Evolutionary conservation across 495 filamentous ascomycete species (phyloP), one percentile per base, ranked within the genome.

Genomic region (Pyronema omphalodes): DNA sequence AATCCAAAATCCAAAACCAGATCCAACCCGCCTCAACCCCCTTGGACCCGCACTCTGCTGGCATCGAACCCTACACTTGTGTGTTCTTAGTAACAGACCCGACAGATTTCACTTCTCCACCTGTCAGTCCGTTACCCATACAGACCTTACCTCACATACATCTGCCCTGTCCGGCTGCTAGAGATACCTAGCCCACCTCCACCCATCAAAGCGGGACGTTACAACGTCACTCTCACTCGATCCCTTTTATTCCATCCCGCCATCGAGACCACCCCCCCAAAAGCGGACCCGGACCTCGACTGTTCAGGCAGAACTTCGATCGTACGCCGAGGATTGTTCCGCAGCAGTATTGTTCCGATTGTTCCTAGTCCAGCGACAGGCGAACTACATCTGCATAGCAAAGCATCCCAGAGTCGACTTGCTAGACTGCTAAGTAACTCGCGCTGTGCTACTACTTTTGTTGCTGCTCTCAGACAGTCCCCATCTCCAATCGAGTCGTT

Each of bases 361-460:
- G 18, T 47, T 9, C 44, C 9, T 47, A 15, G 44, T 47, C 44
- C 44, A 47, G 44, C 44, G 44, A 47, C 44, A 47, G 44, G 18
- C 17, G n/a, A 14, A 47, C 12, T 19, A 47, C n/a, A 47, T 47
- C 9, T 9, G 18, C 18, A 47, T 14, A 47, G 44, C 23, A 29
- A 29, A 29, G 23, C 18, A 47, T 47, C 14, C 44, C 44, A 9
- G 18, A 19, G 7, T 19, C 17, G 5, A 23, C 44, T 19, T 41
- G 39, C 39, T 29, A 29, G 23, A 29, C 23, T 29, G 23, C 5
- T 29, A 29, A 29, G 23, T 29, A 29, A 29, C 23, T 29, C 23
- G 23, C 23, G 23, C 23, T 29, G 23, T 29, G 23, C 23, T 29
- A 5, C 23, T 29, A 29, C 23, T 29, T 29, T 17, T 41, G 39